These are phyloP conservation scores for Rhizophagus sp. DNA, from an alignment of 192 early-diverging fungal genomes.

Conservation along the genomic window DNA sequence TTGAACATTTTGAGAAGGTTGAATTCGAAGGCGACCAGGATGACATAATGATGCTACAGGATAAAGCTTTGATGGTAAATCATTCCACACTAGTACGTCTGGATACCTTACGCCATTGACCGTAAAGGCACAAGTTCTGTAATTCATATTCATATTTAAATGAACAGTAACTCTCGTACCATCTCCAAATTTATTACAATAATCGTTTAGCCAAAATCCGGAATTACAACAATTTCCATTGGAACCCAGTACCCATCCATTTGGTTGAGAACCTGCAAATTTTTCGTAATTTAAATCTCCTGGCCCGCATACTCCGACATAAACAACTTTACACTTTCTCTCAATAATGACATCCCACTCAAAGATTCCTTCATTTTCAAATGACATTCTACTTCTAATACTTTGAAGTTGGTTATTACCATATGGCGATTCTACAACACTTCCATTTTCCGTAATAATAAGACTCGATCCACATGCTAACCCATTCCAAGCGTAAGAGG, in stretches of 20 bases:
- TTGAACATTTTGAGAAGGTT: not conserved
- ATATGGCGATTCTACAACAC: not conserved
- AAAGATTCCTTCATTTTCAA: not conserved
- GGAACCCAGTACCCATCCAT: not conserved
- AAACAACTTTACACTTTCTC: not conserved
- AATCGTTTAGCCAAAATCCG: too few species aligned
- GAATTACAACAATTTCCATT: not conserved
- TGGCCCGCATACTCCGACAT: not conserved
- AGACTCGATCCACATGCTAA: not conserved
- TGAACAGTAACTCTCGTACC: constrained; percentile 11
- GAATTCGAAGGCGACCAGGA: not conserved
- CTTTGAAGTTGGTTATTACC: not conserved
- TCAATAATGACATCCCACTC: constrained; percentile 17
- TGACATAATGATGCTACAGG: not conserved
- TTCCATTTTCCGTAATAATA: not conserved
- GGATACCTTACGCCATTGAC: constrained; percentile 25
- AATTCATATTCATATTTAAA: constrained; percentile 30
- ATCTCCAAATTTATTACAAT: not conserved
- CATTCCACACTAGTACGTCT: not conserved
- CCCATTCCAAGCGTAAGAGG: not conserved
- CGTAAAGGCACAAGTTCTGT: not conserved
- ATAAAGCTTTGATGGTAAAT: constrained; percentile 26
- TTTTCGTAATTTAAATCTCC: not conserved
- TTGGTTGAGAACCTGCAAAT: not conserved
- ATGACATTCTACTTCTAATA: not conserved